A percentile compares a stretch with the other conserved stretches of the same genome.
phyloP scores from a whole-genome alignment of 2,329 filamentous ascomycete genomes.

The Akanthomyces uredinophilus region DNA sequence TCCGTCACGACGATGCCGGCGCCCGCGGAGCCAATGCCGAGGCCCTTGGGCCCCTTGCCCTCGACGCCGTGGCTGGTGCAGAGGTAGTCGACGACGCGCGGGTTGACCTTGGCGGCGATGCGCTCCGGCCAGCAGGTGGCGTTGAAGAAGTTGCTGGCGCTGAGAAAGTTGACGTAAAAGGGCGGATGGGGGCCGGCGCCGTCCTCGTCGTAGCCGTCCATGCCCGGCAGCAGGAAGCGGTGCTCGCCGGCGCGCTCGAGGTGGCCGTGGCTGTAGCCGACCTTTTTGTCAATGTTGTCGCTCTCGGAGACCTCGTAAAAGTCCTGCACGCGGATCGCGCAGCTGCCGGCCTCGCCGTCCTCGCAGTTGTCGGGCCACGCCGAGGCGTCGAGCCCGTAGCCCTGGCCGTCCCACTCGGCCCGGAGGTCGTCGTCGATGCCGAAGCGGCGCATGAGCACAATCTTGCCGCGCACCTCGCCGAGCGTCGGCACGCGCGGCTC shows the following conservation, averaged over 20 bases:
- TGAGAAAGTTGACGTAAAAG: constrained; percentile 86
- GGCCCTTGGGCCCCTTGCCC: constrained; percentile 43
- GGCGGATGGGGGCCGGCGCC: constrained; percentile 40
- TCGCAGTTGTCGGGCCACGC: constrained; percentile 86
- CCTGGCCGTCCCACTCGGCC: constrained; percentile 40
- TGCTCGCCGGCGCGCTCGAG: constrained; percentile 64
- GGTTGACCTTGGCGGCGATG: constrained; percentile 84
- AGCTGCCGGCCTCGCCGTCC: constrained; percentile 64
- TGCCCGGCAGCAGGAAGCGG: constrained; percentile 39
- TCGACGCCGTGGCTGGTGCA: constrained; percentile 52
- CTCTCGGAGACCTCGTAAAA: constrained; percentile 83
- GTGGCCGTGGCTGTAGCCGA: constrained; percentile 66
- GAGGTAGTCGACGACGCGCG: constrained; percentile 61
- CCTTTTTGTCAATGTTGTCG: constrained; percentile 74
- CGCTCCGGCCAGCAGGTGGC: constrained; percentile 87
- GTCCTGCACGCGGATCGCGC: constrained; percentile 76
- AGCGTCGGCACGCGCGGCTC: constrained; percentile 71
- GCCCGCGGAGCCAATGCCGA: constrained; percentile 61
- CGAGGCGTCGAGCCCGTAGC: constrained; percentile 57
- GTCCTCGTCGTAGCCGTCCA: constrained; percentile 23
- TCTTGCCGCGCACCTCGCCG: constrained; percentile 72
- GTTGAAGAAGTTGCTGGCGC: constrained; percentile 91
- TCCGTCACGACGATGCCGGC: constrained; percentile 90
- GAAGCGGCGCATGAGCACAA: constrained; percentile 82
- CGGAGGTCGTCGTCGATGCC: constrained; percentile 53